Conservation (phyloP, 352 stramenopile genomes). For the Aphanomyces cochlioides region DNA sequence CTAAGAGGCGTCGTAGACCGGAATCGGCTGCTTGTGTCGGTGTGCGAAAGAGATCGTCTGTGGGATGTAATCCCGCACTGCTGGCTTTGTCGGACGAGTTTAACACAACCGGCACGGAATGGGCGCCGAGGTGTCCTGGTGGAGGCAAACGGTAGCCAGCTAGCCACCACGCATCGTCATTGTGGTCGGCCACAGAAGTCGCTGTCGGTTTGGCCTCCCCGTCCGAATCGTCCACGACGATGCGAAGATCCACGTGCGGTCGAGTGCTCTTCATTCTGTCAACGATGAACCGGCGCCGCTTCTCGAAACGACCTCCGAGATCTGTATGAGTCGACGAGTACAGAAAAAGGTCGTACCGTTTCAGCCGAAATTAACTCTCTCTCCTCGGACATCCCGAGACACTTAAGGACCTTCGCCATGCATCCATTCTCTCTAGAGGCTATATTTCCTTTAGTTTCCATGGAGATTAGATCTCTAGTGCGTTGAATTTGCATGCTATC, state of each 20-base stretch:
- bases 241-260: slow-evolving; percentile 19
- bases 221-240: slow-evolving; percentile 24
- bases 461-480: too few species aligned
- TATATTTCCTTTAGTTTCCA: too few species aligned
- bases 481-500: too few species aligned
- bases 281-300: slow-evolving; percentile 4
- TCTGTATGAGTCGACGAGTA: neutral
- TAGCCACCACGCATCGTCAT: slow-evolving; percentile 13
- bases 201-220: neutral
- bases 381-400: too few species aligned
- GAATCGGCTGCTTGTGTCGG: neutral
- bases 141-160: slow-evolving; percentile 14
- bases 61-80: neutral
- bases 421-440: too few species aligned
- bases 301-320: slow-evolving; percentile 15
- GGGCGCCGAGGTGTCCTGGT: slow-evolving; percentile 19
- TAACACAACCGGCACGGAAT: slow-evolving; percentile 5
- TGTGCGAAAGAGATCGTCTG: neutral
- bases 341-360: too few species aligned
- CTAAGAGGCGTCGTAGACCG: neutral
- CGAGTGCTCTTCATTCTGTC: slow-evolving; percentile 5
- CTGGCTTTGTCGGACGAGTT: too few species aligned
- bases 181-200: neutral
- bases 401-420: too few species aligned
- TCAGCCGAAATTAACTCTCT: too few species aligned